Evolutionary conservation across 805 yeast species (phyloP).

Genomic region (Zygotorulaspora sp.): DNA sequence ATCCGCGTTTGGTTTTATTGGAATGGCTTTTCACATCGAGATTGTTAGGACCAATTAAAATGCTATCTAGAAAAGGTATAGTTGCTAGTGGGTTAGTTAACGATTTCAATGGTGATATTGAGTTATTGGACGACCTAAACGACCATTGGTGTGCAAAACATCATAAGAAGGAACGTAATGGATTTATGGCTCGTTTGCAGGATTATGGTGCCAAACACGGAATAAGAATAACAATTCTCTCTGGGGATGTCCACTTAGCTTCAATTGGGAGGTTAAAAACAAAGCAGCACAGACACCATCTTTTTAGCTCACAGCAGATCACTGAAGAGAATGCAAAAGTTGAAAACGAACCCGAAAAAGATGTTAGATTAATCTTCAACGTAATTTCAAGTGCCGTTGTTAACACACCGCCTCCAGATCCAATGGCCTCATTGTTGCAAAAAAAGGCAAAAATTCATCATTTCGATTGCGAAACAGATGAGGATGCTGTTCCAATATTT

Average conservation of each 20-base stretch:
- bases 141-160: constrained; percentile 94
- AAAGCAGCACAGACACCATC: constrained; percentile 43
- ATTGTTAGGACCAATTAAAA: constrained; percentile 59
- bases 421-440: constrained; percentile 71
- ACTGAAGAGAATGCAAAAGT: constrained; percentile 40
- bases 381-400: constrained; percentile 86
- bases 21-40: constrained; percentile 68
- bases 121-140: constrained; percentile 84
- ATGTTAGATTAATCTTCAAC: constrained; percentile 74
- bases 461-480: constrained; percentile 61
- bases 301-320: constrained; percentile 34
- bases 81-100: constrained; percentile 72
- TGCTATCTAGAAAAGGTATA: constrained; percentile 55
- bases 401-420: constrained; percentile 89
- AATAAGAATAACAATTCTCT: constrained; percentile 73
- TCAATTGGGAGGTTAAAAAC: constrained; percentile 75
- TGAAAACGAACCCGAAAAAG: constrained; percentile 52
- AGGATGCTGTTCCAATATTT: constrained; percentile 77
- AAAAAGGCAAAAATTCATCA: constrained; percentile 62
- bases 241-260: constrained; percentile 93
- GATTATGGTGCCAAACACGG: constrained; percentile 60
- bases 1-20: constrained; percentile 89
- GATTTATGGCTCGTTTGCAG: constrained; percentile 54
- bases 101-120: constrained; percentile 88
- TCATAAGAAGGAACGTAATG: constrained; percentile 83